Evolutionary conservation across 257 asterid species (phyloP), one percentile per base, ranked within the genome.

Genomic region (Ligustrum vulgare): DNA sequence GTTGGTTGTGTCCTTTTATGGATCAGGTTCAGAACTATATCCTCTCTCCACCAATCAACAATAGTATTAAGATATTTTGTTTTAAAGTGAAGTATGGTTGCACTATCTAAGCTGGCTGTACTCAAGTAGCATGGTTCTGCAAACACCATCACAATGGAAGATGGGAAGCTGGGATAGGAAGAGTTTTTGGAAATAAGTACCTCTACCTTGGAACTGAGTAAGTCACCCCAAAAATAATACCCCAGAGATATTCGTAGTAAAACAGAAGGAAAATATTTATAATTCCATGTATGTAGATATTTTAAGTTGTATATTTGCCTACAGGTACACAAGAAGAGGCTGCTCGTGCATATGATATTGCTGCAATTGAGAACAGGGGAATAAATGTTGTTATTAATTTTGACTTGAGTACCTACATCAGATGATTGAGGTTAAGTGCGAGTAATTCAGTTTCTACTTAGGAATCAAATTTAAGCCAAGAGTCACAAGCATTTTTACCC

Each of bases 241-340:
- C 31, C 31, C 31, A 28, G 31, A 28, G 31, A 28, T 28, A 28
- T 28, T 1, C 31, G 31, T 28, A 28, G 31, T 28, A 28, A 28
- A 28, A 28, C 31, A 28, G 31, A 28, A 28, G 31, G 31, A 28
- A 28, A 28, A 28, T 28, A 28, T 28, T 28, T 28, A 28, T 28
- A 28, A 28, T 28, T 28, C 31, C 31, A 28, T 28, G 31, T 28
- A 0, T 28, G 1, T 28, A 1, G 1, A 28, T 28, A 28, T 28
- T 28, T 28, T 28, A 28, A 28, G 31, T 28, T 28, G 31, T 28
- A 28, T 28, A 28, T 28, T 28, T 28, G 0, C 31, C 31, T 28
- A 28, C 65, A 88, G 92, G 82, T 41, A 86, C 90, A 23, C 87
- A 84, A 84, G 92, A 88, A 80, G 89, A 86, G 41, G 92, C 86